Conservation (phyloP, 2,329 filamentous ascomycete genomes). For the Mariannaea sp. region DNA sequence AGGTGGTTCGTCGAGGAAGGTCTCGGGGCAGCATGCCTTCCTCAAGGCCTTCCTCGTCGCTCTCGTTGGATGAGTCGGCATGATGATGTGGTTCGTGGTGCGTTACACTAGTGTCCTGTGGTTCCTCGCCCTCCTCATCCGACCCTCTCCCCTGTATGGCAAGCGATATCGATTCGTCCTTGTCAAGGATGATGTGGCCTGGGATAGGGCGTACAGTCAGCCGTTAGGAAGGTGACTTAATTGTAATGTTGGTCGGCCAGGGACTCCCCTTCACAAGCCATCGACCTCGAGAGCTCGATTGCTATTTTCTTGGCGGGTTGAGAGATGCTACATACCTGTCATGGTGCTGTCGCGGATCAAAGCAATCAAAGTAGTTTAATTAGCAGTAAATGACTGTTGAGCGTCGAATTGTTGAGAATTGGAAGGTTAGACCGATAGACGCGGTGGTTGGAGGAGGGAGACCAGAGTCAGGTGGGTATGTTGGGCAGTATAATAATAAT, state of each 20-base stretch:
- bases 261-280: not conserved
- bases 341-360: slow-evolving; percentile 21
- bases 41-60: slow-evolving; percentile 43
- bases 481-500: too few species aligned
- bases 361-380: not conserved
- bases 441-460: slow-evolving; percentile 10
- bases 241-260: not conserved
- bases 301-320: slow-evolving; percentile 8
- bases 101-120: slow-evolving; percentile 30
- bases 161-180: slow-evolving; percentile 32
- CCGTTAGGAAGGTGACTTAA: not conserved
- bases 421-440: slow-evolving; percentile 13
- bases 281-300: slow-evolving; percentile 15
- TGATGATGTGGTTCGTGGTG: slow-evolving; percentile 31
- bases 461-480: slow-evolving; percentile 4
- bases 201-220: slow-evolving; percentile 11
- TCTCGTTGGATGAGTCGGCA: slow-evolving; percentile 26
- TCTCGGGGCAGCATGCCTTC: slow-evolving; percentile 66
- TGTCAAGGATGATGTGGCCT: slow-evolving; percentile 22
- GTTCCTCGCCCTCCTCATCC: slow-evolving; percentile 40
- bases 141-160: slow-evolving; percentile 38
- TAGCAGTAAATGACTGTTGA: not conserved
- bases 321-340: slow-evolving; percentile 33
- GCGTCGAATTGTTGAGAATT: slow-evolving; percentile 9
- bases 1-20: slow-evolving; percentile 74